Base-by-base conservation (phyloP, 2,329 filamentous ascomycete species). In the Tricladium varicosporioides region DNA sequence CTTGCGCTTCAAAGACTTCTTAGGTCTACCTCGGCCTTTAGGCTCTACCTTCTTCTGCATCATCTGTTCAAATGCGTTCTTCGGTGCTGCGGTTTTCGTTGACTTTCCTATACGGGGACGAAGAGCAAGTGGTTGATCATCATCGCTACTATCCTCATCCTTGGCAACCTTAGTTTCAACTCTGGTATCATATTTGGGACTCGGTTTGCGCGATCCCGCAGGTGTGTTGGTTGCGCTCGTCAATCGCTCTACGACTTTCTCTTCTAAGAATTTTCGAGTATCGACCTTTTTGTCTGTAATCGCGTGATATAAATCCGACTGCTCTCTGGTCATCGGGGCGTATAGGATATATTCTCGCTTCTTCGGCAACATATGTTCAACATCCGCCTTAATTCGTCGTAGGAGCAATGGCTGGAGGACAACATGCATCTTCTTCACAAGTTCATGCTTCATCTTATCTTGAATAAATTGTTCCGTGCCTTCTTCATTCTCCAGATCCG, bases 301-400 rank as follows among this genome's bases (percentile, higher is more conserved):
- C 0, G 78, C 80, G 51, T 86, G 85, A 69, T 99, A 99, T 0
- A 99, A 74, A 56, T 97, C 93, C 2, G 92, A 91, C 69, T 99
- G 94, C 64, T 94, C 91, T 19, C 86, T 82, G 0, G 92, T 96
- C 74, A 99, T 85, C 0, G 94, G 94, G 0, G 94, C 94, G 67
- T 94, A 97, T 0, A 99, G 76, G 2, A 99, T 89, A 64, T 99
- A 99, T 71, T 99, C 94, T 27, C 94, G 84, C 76, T 99, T 99
- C 74, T 93, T 95, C 0, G 94, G 94, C n/a, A 99, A 79, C 48
- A 91, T 84, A 1, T 87, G 87, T 54, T 96, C 93, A 0, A 99
- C 94, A 67, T 99, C 94, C 0, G 91, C 88, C 73, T 99, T 99
- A 61, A 99, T 83, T 15, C 94, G 82, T 1, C 94, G 84, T 1